These are phyloP conservation scores for Oenanthe javanica DNA, from an alignment of 140 eudicot genomes.

Conservation along the genomic window DNA sequence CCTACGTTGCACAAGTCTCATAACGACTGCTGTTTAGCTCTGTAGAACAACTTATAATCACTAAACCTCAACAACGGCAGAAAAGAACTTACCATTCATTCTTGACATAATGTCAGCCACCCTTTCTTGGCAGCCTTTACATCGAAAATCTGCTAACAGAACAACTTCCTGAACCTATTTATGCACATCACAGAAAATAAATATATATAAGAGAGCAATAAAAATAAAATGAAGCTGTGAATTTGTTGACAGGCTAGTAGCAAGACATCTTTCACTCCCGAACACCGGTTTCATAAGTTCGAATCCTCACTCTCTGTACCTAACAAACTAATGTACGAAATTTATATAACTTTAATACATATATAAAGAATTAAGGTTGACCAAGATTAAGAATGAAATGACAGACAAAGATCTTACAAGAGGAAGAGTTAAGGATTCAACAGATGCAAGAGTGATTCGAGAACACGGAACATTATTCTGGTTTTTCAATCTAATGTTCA, in stretches of 20 bases:
- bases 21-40: not conserved
- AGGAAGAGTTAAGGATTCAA: constrained; percentile 70
- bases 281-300: too few relatives aligned
- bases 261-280: too few relatives aligned
- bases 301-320: too few relatives aligned
- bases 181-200: not conserved
- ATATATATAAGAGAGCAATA: too few relatives aligned
- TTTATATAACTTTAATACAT: too few relatives aligned
- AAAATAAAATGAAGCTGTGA: too few relatives aligned
- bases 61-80: not conserved
- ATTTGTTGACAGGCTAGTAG: too few relatives aligned
- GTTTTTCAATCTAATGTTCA: not conserved
- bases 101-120: constrained; percentile 59
- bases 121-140: constrained; percentile 56
- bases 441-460: constrained; percentile 52
- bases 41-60: not conserved
- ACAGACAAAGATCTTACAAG: constrained; percentile 29
- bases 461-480: not conserved
- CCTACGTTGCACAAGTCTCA: constrained; percentile 1
- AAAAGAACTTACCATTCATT: constrained; percentile 45
- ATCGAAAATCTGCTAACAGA: constrained; percentile 58
- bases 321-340: too few relatives aligned
- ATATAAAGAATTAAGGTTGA: too few relatives aligned
- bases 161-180: constrained; percentile 80
- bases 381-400: not conserved